Conservation (phyloP, 768 basidiomycete genomes). For the Trametes sanguinea region DNA sequence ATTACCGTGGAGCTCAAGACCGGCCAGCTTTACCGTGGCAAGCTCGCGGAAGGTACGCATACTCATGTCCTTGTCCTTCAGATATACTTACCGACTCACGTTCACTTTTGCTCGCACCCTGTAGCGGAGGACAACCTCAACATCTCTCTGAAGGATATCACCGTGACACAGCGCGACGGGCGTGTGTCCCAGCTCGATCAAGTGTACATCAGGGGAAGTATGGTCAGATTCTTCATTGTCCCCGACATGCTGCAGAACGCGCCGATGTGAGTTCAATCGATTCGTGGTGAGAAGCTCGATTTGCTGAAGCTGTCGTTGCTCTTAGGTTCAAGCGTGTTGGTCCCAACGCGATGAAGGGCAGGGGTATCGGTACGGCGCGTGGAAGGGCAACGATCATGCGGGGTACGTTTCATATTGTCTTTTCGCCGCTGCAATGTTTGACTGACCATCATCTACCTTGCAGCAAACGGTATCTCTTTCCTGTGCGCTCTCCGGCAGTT, state of each 20-base stretch:
- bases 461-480: constrained; percentile 71
- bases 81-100: neutral
- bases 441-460: constrained; percentile 28
- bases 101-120: constrained; percentile 21
- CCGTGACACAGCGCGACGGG: constrained; percentile 96
- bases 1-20: constrained; percentile 99
- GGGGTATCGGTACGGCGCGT: constrained; percentile 98
- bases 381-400: constrained; percentile 98
- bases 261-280: constrained; percentile 74
- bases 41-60: constrained; percentile 88
- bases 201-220: constrained; percentile 97
- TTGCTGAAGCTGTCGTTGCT: neutral
- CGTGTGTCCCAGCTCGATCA: constrained; percentile 98
- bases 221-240: constrained; percentile 98
- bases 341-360: constrained; percentile 96
- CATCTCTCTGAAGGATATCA: constrained; percentile 94
- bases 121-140: constrained; percentile 98
- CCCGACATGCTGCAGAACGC: constrained; percentile 99
- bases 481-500: neutral
- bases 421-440: neutral
- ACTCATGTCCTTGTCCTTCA: neutral
- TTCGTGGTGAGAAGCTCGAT: constrained; percentile 6
- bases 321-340: constrained; percentile 98
- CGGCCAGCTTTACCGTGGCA: constrained; percentile 95
- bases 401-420: constrained; percentile 56